Evolutionary conservation across 2,329 filamentous ascomycete species (phyloP).

Genomic region (Hypoxylon sp.): DNA sequence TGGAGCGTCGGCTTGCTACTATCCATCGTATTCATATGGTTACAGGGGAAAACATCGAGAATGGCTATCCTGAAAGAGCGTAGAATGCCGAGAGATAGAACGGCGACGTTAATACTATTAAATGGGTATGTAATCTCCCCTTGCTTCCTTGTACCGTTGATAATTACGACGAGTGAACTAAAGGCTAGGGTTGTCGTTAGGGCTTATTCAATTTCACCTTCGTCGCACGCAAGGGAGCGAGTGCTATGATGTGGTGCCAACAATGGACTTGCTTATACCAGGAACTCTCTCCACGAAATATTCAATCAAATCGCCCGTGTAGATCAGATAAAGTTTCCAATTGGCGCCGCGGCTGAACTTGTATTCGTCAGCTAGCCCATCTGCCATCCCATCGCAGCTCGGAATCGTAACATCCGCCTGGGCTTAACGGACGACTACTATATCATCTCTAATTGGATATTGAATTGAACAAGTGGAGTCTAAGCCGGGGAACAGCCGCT

Average conservation of each 20-base stretch:
- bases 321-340: conserved; percentile 28
- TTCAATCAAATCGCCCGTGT: background rate
- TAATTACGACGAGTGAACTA: too few species aligned
- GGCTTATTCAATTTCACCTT: too few species aligned
- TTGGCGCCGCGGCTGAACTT: conserved; percentile 27
- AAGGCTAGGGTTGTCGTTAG: too few species aligned
- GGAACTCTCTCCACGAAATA: background rate
- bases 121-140: too few species aligned
- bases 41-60: background rate
- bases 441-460: conserved; percentile 9
- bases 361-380: conserved; percentile 8
- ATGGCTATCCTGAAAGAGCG: background rate
- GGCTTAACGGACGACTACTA: conserved; percentile 2
- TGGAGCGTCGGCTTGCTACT: conserved; percentile 8
- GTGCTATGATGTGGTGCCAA: too few species aligned
- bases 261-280: too few species aligned
- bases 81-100: background rate
- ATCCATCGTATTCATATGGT: background rate
- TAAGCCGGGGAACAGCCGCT: conserved; percentile 1
- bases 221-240: too few species aligned
- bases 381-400: conserved; percentile 14
- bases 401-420: conserved; percentile 24
- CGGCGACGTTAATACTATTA: background rate
- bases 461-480: conserved; percentile 3
- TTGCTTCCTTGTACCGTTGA: too few species aligned